A percentile compares a stretch with the other conserved stretches of the same genome.
phyloP scores from a whole-genome alignment of 2,329 filamentous ascomycete species.

The Podosphaera fusca region DNA sequence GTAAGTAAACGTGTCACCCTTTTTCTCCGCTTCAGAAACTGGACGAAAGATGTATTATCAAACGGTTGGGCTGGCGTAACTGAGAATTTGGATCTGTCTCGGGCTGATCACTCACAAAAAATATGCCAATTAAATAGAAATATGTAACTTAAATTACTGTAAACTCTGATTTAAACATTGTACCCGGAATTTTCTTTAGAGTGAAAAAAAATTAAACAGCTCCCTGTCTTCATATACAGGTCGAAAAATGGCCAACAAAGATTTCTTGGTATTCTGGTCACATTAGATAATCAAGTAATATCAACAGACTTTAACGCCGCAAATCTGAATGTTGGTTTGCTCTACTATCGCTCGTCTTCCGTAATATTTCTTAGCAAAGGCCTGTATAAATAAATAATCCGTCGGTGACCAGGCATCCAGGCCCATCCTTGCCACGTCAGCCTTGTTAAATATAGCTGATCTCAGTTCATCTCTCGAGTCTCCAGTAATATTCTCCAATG shows the following conservation, averaged over 20 bases:
- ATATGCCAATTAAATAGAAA: neutral
- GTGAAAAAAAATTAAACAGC: neutral
- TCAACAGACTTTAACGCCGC: constrained; percentile 46
- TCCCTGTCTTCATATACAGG: neutral
- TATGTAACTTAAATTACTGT: neutral
- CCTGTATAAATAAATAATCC: constrained; percentile 45
- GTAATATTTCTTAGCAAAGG: constrained; percentile 42
- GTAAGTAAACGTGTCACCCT: constrained; percentile 11
- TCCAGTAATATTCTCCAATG: constrained; percentile 32
- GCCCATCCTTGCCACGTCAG: constrained; percentile 47
- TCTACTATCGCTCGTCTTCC: constrained; percentile 37
- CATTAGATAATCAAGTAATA: neutral
- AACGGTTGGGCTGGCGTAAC: neutral
- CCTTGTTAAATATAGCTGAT: constrained; percentile 30
- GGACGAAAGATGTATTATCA: neutral
- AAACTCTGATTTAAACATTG: neutral
- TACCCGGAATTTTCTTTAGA: neutral
- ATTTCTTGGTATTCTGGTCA: neutral
- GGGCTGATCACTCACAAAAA: neutral
- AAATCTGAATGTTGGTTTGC: constrained; percentile 49
- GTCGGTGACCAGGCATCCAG: constrained; percentile 53
- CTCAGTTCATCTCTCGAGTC: constrained; percentile 16
- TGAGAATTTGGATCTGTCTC: neutral
- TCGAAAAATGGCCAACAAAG: neutral
- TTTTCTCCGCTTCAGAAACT: neutral